Base-by-base conservation (phyloP, 2,329 filamentous ascomycete genomes). In the Exophiala spinifera region DNA sequence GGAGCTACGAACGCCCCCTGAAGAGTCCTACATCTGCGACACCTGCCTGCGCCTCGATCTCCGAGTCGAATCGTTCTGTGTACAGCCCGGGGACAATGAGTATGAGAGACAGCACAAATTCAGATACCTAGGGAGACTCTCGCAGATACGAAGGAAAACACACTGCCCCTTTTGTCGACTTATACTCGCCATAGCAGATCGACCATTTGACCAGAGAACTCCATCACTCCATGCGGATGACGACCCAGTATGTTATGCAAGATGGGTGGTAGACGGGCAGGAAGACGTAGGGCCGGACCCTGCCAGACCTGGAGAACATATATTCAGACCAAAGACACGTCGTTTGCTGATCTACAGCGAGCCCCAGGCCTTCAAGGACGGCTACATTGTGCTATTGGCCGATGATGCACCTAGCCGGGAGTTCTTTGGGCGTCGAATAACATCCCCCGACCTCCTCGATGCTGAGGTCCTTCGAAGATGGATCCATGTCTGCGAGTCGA, bases 301-400 rank as follows among this genome's bases (percentile, higher is more conserved):
- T 15, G 42, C 58, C 28, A 51, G 56, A 33, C 51, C 53, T 8
- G 56, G 53, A 4, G 47, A 57, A 46, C 53, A 59, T 43, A 55
- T 33, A 14, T 64, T 55, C 48, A 54, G 46, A 43, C 59, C 61
- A 2, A 43, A 49, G 19, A 64, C 62, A 33, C 46, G 61, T 40
- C 49, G 62, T 37, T 42, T 64, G 11, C 49, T 64, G 36, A 61
- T 64, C 14, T 64, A 64, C 46, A 61, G 59, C 36, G 59, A 64
- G 14, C 62, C 62, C n/a, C 62, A 64, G 40, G 53, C 62, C 19
- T 64, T 63, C 39, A 64, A 64, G 54, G 62, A 64, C 53, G 62
- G 62, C n/a, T 64, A 64, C 36, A 58, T 64, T 25, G 59, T 61
- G n/a, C 55, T 64, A 10, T 47, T 64, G n/a, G 61, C 56, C n/a